Evolutionary conservation across 495 filamentous ascomycete genomes (phyloP), one percentile per base, ranked within the genome.

Genomic region (Xeromyces bisporus): DNA sequence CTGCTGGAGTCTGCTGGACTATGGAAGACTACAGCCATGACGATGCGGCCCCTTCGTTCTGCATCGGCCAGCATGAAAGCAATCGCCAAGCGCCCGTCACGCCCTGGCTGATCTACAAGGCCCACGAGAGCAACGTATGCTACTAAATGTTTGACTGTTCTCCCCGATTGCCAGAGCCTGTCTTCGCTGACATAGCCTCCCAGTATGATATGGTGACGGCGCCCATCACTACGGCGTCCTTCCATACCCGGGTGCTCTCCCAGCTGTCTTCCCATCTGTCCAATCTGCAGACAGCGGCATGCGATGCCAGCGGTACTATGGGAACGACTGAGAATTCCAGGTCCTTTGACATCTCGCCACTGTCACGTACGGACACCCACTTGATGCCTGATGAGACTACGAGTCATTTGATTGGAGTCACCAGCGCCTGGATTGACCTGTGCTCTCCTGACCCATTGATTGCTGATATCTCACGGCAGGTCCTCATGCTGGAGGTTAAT

Each of bases 171-270:
- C 4, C 26, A 26, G 12, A 16, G 15, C 18, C 29, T 14, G 24
- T 9, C 17, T 18, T 17, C 21, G 15, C 36, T 39, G 47, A 46
- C 30, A 21, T 29, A 29, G 17, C 28, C 26, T 6, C 20, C 37
- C 40, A 96, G 82, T 96, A 96, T 71, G 77, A 89, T 50, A 82
- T 92, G 67, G 67, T 93, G 43, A 93, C 87, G 0, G 75, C 73
- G 0, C 79, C 81, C 7, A 84, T 97, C 40, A 93, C 89, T 1
- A 94, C 78, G 29, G 44, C 69, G 7, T 64, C 76, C 43, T 94
- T 94, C 47, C 80, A 82, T 46, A 64, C 77, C 13, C 66, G 83
- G 21, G 74, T 96, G 6, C 58, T 78, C 30, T 54, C 60, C 7
- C 52, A 78, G 24, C 55, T 80, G 14, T 73, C 70, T n/a, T 62